A percentile compares a stretch with the other conserved stretches of the same genome.
Conservation (phyloP, 2,329 filamentous ascomycete genomes). For the Diaporthe caulivora region DNA sequence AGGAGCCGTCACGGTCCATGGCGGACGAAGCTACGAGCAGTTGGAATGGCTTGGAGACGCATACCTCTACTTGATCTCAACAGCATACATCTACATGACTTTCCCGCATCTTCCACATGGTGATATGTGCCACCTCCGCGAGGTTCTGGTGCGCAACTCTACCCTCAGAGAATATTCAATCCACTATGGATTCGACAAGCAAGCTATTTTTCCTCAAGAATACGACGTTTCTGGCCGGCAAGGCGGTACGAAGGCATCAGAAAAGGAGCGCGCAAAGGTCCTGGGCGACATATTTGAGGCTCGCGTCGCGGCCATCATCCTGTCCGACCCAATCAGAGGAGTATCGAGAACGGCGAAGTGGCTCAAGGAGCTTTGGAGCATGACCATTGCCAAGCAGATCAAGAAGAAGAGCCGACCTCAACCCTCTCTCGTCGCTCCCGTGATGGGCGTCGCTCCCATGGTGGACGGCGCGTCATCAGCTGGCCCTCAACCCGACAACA, state of each 20-base stretch:
- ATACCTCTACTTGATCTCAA: constrained; percentile 83
- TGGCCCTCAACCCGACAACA: constrained; percentile 49
- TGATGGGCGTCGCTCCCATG: constrained; percentile 15
- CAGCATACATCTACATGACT: constrained; percentile 79
- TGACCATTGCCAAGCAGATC: constrained; percentile 70
- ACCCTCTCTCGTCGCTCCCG: constrained; percentile 32
- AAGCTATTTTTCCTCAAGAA: constrained; percentile 68
- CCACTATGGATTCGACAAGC: constrained; percentile 77
- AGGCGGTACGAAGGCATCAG: constrained; percentile 54
- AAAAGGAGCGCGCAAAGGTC: constrained; percentile 76
- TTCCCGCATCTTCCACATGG: constrained; percentile 77
- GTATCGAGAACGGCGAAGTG: constrained; percentile 73
- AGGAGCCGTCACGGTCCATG: constrained; percentile 54
- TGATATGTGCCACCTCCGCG: constrained; percentile 80
- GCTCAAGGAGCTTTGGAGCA: constrained; percentile 82
- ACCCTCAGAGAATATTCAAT: constrained; percentile 78
- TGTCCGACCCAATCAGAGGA: constrained; percentile 75
- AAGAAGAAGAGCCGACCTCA: constrained; percentile 41
- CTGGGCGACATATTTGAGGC: constrained; percentile 92
- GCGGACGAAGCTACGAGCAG: constrained; percentile 76
- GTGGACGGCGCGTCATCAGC: constrained; percentile 60
- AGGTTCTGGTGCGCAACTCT: constrained; percentile 83
- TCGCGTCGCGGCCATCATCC: constrained; percentile 83
- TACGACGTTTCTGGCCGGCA: constrained; percentile 51
- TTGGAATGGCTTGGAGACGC: constrained; percentile 93